Evolutionary conservation across 1,284 basidiomycete species (phyloP).

Genomic region (Ceratobasidium sp.): DNA sequence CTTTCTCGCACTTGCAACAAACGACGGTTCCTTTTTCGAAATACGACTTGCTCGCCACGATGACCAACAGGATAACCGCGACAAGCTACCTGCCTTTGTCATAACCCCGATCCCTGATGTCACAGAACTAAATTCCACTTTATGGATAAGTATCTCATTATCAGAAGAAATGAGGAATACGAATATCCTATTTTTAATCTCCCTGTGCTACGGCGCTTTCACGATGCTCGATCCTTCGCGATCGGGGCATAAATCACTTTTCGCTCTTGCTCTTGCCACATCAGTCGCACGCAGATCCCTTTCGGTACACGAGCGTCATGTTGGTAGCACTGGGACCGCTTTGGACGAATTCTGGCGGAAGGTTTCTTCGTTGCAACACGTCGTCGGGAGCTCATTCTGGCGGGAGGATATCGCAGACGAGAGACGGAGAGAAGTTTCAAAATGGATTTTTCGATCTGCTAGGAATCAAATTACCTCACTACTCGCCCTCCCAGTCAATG

Average conservation of each 20-base stretch:
- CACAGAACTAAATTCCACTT: not conserved
- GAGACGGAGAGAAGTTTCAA: not conserved
- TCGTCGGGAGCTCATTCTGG: not conserved
- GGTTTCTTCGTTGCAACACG: not conserved
- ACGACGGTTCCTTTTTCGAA: not conserved
- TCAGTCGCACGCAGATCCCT: not conserved
- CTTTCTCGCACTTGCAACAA: not conserved
- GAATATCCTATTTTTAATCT: not conserved
- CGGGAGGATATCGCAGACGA: not conserved
- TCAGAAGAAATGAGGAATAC: not conserved
- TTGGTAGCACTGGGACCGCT: not conserved
- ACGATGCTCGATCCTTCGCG: not conserved
- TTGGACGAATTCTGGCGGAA: not conserved
- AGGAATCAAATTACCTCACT: not conserved
- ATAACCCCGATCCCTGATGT: not conserved
- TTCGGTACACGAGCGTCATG: not conserved
- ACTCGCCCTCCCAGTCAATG: not conserved
- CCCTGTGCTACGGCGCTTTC: not conserved
- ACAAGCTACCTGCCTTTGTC: not conserved
- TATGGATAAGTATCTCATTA: not conserved
- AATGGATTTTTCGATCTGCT: not conserved
- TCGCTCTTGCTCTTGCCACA: not conserved
- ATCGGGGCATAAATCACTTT: not conserved
- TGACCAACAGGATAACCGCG: not conserved
- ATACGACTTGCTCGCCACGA: not conserved